phyloP scores from a whole-genome alignment of 202 grass and related monocot genomes.

The Schoenoplectus triqueter region DNA sequence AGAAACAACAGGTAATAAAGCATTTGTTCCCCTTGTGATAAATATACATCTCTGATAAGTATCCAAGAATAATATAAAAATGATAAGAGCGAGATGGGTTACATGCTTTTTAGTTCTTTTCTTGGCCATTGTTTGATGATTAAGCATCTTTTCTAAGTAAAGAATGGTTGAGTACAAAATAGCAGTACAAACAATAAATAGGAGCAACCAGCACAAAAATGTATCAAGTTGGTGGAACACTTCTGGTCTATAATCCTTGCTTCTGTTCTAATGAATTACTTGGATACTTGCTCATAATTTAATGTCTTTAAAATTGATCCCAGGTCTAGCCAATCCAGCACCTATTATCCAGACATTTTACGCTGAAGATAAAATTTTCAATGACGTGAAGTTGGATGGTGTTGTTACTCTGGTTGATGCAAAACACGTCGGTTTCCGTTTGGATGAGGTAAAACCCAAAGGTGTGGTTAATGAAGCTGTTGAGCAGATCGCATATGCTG shows the following conservation, averaged over 20 bases:
- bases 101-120: neutral
- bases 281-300: neutral
- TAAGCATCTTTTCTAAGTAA: neutral
- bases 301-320: constrained; percentile 6
- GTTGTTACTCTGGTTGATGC: constrained; percentile 99
- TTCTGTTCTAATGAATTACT: neutral
- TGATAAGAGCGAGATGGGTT: neutral
- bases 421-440: constrained; percentile 80
- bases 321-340: constrained; percentile 95
- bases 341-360: constrained; percentile 99
- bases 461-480: constrained; percentile 95
- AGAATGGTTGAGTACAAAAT: neutral
- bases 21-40: neutral
- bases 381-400: constrained; percentile 94
- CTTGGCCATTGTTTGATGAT: neutral
- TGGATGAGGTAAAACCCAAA: constrained; percentile 94
- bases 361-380: constrained; percentile 90
- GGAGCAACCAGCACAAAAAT: neutral
- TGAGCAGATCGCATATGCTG: constrained; percentile 98
- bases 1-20: constrained; percentile 81
- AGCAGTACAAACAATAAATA: neutral
- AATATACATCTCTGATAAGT: neutral
- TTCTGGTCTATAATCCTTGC: neutral
- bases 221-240: neutral
- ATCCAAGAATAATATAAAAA: too few species aligned